Conservation (phyloP, 768 basidiomycete species). For the Dacryopinax spathularia region DNA sequence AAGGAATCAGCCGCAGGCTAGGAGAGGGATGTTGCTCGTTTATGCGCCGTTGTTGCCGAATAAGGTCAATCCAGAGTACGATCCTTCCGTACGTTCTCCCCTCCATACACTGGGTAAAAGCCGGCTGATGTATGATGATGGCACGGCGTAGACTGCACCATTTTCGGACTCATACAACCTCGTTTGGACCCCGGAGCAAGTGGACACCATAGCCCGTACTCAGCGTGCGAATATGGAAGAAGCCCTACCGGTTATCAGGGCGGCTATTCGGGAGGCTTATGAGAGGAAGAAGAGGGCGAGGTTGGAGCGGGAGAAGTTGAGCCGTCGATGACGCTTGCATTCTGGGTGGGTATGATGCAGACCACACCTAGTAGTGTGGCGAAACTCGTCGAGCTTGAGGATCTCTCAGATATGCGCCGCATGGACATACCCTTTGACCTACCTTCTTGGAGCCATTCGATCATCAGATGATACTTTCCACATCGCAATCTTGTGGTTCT, state of each 20-base stretch:
- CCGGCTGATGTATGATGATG: neutral
- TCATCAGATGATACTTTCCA: too few species aligned
- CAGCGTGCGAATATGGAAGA: neutral
- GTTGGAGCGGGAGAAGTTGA: neutral
- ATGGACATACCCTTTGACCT: too few species aligned
- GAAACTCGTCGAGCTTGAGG: too few species aligned
- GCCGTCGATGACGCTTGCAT: too few species aligned
- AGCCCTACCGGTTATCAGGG: neutral
- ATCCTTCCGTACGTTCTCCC: neutral
- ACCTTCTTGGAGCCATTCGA: too few species aligned
- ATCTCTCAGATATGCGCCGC: too few species aligned
- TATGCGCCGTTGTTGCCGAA: neutral
- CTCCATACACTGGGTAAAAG: too few species aligned
- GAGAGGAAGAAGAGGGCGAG: neutral
- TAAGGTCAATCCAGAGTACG: neutral
- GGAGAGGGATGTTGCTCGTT: neutral
- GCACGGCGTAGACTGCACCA: neutral
- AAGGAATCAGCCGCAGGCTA: neutral
- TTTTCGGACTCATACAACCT: conserved; percentile 1
- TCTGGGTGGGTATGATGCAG: too few species aligned
- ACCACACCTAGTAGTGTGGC: too few species aligned
- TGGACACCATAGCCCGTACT: neutral
- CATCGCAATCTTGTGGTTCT: too few species aligned
- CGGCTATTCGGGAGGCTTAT: neutral
- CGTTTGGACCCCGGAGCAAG: neutral